Conservation (phyloP, 345 rosid genomes). For the Lumnitzera littorea region DNA sequence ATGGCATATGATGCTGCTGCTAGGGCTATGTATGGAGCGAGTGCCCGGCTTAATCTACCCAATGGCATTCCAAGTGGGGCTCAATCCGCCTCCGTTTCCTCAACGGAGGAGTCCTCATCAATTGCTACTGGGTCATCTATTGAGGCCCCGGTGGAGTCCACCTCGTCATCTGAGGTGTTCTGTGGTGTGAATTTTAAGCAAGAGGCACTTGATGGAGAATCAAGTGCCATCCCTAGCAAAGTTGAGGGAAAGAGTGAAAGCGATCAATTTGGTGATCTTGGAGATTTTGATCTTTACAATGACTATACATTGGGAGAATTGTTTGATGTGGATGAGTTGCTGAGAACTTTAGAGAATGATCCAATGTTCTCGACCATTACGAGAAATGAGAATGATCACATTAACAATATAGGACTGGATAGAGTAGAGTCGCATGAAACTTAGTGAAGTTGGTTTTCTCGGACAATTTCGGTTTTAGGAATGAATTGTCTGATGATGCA, state of each 20-base stretch:
- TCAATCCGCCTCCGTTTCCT: conserved; percentile 7
- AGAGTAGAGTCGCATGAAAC: too few relatives aligned
- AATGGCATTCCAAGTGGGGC: conserved; percentile 15
- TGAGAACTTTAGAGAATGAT: conserved; percentile 20
- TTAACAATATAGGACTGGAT: background rate
- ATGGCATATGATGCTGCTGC: conserved; percentile 88
- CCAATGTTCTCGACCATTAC: conserved; percentile 9
- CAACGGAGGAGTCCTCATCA: conserved; percentile 21
- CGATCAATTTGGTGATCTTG: conserved; percentile 1
- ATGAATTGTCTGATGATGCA: conserved; percentile 3
- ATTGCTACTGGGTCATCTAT: conserved; percentile 7
- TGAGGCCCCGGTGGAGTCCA: conserved; percentile 1
- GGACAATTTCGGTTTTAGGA: conserved; percentile 3
- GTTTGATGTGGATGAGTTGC: conserved; percentile 55
- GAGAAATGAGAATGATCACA: background rate
- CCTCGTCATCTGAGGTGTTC: background rate
- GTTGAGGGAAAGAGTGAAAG: conserved; percentile 2
- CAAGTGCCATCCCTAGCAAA: conserved; percentile 2
- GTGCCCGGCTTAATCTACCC: conserved; percentile 57
- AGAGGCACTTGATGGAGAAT: background rate
- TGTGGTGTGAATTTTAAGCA: background rate
- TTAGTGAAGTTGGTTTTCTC: background rate
- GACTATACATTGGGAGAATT: conserved; percentile 29
- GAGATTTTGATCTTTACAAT: conserved; percentile 19
- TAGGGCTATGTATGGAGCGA: conserved; percentile 48